A percentile compares a stretch with the other conserved stretches of the same genome.
Evolutionary conservation across 2,329 filamentous ascomycete species (phyloP).

Genomic region (Monilinia aucupariae): DNA sequence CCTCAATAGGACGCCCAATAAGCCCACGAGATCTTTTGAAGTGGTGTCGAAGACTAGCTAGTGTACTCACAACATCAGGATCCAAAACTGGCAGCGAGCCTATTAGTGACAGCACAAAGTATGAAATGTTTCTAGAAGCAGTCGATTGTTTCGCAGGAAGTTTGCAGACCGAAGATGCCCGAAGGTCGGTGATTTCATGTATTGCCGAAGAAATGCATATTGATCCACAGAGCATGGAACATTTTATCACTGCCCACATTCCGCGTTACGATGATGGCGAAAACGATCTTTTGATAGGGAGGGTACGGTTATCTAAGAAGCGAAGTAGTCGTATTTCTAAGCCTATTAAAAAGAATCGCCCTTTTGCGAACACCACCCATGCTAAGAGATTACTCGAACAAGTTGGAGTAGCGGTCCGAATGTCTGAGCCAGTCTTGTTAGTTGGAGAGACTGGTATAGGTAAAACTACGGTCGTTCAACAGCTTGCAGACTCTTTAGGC

Average conservation of each 20-base stretch:
- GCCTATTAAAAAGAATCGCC: constrained; percentile 50
- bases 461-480: constrained; percentile 94
- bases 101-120: constrained; percentile 63
- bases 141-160: constrained; percentile 88
- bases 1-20: constrained; percentile 47
- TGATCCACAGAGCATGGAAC: constrained; percentile 72
- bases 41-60: constrained; percentile 74
- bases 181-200: constrained; percentile 54
- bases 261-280: constrained; percentile 62
- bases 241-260: constrained; percentile 68
- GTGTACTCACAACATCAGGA: constrained; percentile 56
- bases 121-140: constrained; percentile 89
- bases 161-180: constrained; percentile 60
- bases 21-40: constrained; percentile 80
- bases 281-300: constrained; percentile 56
- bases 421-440: constrained; percentile 82
- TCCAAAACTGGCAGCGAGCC: constrained; percentile 63
- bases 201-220: constrained; percentile 87
- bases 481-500: constrained; percentile 76
- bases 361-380: constrained; percentile 85
- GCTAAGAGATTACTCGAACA: constrained; percentile 83
- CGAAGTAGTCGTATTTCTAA: constrained; percentile 43
- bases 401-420: constrained; percentile 73
- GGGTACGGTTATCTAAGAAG: constrained; percentile 53
- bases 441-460: constrained; percentile 99